Conservation (phyloP, 352 stramenopile genomes). For the Globisporangium sylvaticum region DNA sequence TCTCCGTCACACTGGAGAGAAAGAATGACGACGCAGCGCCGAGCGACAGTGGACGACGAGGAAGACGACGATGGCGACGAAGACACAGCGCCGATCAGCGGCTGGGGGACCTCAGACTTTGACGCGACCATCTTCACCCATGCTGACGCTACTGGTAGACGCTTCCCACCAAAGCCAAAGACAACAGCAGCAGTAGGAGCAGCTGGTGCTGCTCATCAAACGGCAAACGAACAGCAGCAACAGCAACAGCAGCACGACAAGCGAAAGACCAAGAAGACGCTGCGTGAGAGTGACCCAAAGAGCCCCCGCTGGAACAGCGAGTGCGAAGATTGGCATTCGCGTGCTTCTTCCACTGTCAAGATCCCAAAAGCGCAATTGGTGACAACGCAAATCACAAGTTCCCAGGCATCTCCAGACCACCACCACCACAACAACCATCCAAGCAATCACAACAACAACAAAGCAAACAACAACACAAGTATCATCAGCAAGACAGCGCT, state of each 20-base stretch:
- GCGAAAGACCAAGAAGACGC: not conserved
- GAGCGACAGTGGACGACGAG: not conserved
- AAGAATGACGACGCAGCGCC: not conserved
- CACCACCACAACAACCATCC: not conserved
- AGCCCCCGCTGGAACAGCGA: too few relatives aligned
- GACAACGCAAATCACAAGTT: not conserved
- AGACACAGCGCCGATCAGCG: conserved; percentile 19
- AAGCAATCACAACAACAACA: not conserved
- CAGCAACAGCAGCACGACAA: not conserved
- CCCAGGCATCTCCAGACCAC: not conserved
- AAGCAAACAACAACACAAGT: not conserved
- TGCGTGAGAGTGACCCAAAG: too few relatives aligned
- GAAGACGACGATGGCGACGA: conserved; percentile 9
- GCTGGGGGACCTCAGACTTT: conserved; percentile 23
- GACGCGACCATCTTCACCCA: conserved; percentile 9
- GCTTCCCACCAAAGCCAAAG: not conserved
- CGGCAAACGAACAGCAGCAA: not conserved
- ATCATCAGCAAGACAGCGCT: not conserved
- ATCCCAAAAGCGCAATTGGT: not conserved
- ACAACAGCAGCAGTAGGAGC: not conserved
- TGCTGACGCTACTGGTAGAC: not conserved
- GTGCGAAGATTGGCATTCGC: not conserved
- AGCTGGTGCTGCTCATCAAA: not conserved
- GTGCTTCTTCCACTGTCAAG: not conserved
- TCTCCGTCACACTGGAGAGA: not conserved